Evolutionary conservation across 148 eudicot species (phyloP).

Genomic region (Chenopodium berlandieri): DNA sequence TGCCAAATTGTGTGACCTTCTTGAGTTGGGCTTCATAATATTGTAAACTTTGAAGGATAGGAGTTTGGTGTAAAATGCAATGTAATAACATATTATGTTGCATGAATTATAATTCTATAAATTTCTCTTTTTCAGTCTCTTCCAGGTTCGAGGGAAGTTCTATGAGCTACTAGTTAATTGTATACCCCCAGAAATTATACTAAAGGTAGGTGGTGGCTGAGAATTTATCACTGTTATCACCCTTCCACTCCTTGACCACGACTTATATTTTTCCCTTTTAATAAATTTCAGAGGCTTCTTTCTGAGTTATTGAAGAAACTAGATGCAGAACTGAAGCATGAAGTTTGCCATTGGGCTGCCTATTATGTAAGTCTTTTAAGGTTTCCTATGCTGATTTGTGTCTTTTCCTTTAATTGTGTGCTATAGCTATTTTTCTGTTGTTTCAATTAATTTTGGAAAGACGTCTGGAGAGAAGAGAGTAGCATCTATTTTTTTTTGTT

Average conservation of each 20-base stretch:
- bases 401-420: neutral
- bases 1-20: neutral
- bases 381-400: neutral
- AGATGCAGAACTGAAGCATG: conserved; percentile 92
- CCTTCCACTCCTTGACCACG: neutral
- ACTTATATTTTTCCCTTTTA: conserved; percentile 15
- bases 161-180: conserved; percentile 80
- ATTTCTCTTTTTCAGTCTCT: conserved; percentile 47
- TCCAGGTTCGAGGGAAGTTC: conserved; percentile 86
- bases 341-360: conserved; percentile 98
- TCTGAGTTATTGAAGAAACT: conserved; percentile 81
- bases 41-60: neutral
- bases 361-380: conserved; percentile 70
- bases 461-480: too few relatives aligned
- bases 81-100: neutral
- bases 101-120: conserved; percentile 7
- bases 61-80: neutral
- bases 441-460: too few relatives aligned
- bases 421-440: neutral
- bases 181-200: conserved; percentile 83
- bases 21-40: neutral
- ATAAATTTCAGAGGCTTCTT: conserved; percentile 69
- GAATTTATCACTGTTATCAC: neutral
- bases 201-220: conserved; percentile 49
- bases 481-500: too few relatives aligned